These are phyloP conservation scores for Scedosporium boydii DNA, from an alignment of 2,329 filamentous ascomycete genomes.

Conservation along the genomic window DNA sequence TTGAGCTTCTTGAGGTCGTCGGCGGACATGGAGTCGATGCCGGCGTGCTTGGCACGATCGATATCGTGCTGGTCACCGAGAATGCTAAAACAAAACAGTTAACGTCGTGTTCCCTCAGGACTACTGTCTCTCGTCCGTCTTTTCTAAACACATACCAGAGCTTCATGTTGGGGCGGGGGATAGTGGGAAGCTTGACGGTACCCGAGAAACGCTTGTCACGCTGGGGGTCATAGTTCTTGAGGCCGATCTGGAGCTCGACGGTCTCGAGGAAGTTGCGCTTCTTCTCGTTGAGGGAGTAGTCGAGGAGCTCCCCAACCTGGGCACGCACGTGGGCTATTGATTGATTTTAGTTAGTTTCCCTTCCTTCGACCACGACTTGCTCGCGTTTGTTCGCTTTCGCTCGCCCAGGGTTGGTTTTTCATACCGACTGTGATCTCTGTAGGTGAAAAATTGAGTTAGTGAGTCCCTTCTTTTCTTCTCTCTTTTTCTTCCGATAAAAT, in stretches of 20 bases:
- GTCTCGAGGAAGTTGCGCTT: slow-evolving; percentile 98
- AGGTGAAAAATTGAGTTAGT: neutral
- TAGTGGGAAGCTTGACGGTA: slow-evolving; percentile 87
- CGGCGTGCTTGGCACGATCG: slow-evolving; percentile 98
- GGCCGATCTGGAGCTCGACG: slow-evolving; percentile 83
- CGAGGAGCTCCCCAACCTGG: slow-evolving; percentile 87
- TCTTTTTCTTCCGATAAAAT: neutral
- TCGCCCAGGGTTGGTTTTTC: slow-evolving; percentile 11
- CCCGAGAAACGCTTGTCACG: slow-evolving; percentile 99
- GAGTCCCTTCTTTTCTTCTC: too few species aligned
- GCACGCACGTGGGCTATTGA: slow-evolving; percentile 75
- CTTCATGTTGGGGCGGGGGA: slow-evolving; percentile 85
- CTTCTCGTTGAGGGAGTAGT: slow-evolving; percentile 91
- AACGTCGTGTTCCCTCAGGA: neutral
- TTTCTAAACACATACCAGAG: slow-evolving; percentile 47
- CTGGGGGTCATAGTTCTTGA: slow-evolving; percentile 99
- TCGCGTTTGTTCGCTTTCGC: neutral
- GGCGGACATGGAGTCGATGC: slow-evolving; percentile 94
- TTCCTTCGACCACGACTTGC: neutral
- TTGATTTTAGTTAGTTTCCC: slow-evolving; percentile 6
- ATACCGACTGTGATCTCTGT: slow-evolving; percentile 63
- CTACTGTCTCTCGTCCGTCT: slow-evolving; percentile 13
- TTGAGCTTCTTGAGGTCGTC: slow-evolving; percentile 99
- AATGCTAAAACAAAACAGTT: slow-evolving; percentile 31
- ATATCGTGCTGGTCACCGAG: slow-evolving; percentile 85